Percentiles rank a stretch among this genome's conserved stretches.
These are phyloP conservation scores for Phaeoacremonium minimum DNA, from an alignment of 2,329 filamentous ascomycete genomes.

Conservation along the genomic window DNA sequence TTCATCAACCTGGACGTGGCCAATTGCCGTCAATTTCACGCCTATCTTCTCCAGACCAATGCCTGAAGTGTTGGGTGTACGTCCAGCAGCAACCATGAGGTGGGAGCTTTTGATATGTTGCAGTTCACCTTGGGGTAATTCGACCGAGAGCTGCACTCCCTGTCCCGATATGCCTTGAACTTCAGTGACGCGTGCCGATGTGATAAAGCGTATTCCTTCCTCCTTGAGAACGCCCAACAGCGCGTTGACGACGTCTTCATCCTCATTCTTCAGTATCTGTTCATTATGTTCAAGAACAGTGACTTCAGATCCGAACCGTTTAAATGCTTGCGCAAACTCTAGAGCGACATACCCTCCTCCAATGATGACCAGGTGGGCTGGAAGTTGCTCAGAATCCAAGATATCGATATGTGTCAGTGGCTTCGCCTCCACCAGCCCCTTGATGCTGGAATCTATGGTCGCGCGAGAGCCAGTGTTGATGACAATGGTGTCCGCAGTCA, in stretches of 20 bases:
- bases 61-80: slow-evolving; percentile 2
- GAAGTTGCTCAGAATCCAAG: not conserved
- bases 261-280: not conserved
- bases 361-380: not conserved
- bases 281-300: not conserved
- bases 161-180: not conserved
- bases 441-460: not conserved
- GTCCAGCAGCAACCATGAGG: not conserved
- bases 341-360: not conserved
- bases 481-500: slow-evolving; percentile 2
- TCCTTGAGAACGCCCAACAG: not conserved
- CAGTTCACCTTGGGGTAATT: not conserved
- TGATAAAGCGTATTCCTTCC: not conserved
- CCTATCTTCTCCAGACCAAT: slow-evolving; percentile 3
- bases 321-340: not conserved
- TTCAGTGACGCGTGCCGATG: not conserved
- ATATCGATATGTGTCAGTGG: not conserved
- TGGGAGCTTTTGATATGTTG: not conserved
- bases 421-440: not conserved
- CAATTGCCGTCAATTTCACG: not conserved
- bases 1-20: slow-evolving; percentile 3
- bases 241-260: not conserved
- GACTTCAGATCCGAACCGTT: not conserved
- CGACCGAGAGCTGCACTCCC: not conserved
- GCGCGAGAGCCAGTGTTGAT: slow-evolving; percentile 3